A percentile compares a stretch with the other conserved stretches of the same genome.
phyloP scores from a whole-genome alignment of 257 asterid genomes.

The Ilex aquifolium region DNA sequence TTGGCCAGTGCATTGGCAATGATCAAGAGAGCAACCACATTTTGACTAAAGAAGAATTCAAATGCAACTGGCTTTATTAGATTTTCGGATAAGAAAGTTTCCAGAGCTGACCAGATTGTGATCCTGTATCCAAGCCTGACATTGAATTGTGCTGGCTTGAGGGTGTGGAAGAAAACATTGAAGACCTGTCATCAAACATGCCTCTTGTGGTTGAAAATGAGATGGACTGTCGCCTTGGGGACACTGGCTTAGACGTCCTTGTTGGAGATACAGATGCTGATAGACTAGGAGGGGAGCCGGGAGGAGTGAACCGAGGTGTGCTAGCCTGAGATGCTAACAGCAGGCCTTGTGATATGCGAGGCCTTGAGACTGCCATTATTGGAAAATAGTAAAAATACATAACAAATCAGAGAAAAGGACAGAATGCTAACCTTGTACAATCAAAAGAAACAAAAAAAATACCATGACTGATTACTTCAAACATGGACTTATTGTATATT shows the following conservation, averaged over 20 bases:
- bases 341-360: conserved; percentile 53
- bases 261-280: conserved; percentile 83
- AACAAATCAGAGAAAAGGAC: background rate
- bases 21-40: too few species aligned
- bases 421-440: background rate
- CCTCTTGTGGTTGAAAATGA: conserved; percentile 69
- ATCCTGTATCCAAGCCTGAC: conserved; percentile 69
- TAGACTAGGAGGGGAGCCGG: conserved; percentile 76
- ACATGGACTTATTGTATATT: too few species aligned
- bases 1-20: too few species aligned
- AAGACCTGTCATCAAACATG: conserved; percentile 62
- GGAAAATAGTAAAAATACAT: background rate
- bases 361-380: conserved; percentile 30
- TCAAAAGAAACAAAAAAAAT: too few species aligned
- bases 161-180: conserved; percentile 48
- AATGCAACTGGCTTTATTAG: too few species aligned
- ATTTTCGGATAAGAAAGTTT: background rate
- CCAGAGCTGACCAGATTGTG: conserved; percentile 59
- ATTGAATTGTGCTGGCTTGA: conserved; percentile 61
- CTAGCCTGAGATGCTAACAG: conserved; percentile 71
- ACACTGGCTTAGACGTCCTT: conserved; percentile 62
- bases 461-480: too few species aligned
- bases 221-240: conserved; percentile 83
- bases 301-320: conserved; percentile 86
- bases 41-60: too few species aligned